Conservation (phyloP, 179 eudicot species). For the Camellia oleifera region DNA sequence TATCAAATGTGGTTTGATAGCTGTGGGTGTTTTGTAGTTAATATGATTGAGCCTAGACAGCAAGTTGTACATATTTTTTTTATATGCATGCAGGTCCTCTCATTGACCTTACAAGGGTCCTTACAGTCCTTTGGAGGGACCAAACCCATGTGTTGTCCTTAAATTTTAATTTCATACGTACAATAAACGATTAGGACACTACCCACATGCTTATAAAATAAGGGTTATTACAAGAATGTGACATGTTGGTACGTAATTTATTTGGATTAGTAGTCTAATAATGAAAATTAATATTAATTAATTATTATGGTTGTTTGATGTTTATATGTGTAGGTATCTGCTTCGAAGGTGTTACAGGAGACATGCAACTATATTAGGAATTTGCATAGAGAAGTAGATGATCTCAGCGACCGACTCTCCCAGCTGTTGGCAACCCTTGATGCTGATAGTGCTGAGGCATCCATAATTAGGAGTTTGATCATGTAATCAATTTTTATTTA, state of each 20-base stretch:
- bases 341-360: conserved; percentile 64
- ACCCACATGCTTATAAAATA: too few relatives aligned
- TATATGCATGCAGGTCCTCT: neutral
- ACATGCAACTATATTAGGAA: conserved; percentile 67
- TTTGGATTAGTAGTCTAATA: too few relatives aligned
- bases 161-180: too few relatives aligned
- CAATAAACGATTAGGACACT: too few relatives aligned
- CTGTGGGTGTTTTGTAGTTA: neutral
- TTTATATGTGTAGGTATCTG: conserved; percentile 42
- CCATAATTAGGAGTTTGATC: conserved; percentile 60
- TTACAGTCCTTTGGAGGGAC: neutral
- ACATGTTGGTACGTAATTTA: too few relatives aligned
- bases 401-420: conserved; percentile 63
- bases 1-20: neutral
- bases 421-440: conserved; percentile 61
- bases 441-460: conserved; percentile 58
- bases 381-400: conserved; percentile 62
- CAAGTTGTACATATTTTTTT: neutral
- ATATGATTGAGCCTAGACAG: neutral
- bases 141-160: neutral
- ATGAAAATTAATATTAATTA: neutral
- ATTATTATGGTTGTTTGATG: neutral
- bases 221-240: too few relatives aligned
- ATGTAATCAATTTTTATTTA: conserved; percentile 1
- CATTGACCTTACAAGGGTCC: neutral